Conservation (phyloP, 2,329 filamentous ascomycete genomes). For the Aspergillus pseudoglaucus region DNA sequence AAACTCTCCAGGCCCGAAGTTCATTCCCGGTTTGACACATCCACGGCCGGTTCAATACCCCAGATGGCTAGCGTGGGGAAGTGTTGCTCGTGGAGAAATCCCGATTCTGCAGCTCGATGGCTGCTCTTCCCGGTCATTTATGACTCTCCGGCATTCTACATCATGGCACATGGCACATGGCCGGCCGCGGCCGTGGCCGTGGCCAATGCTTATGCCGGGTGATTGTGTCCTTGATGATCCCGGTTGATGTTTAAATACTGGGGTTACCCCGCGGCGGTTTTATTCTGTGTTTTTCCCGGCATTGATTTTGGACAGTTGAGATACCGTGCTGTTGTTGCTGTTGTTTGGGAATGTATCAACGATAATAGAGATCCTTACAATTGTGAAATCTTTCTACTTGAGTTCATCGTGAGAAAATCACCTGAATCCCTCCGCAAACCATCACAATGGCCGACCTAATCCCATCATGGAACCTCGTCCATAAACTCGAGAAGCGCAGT, state of each 20-base stretch:
- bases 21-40: too few relatives aligned
- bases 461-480: conserved; percentile 43
- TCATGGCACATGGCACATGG: background rate
- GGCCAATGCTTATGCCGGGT: background rate
- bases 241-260: background rate
- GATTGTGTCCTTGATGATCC: background rate
- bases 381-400: too few relatives aligned
- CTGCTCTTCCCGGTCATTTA: background rate
- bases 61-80: background rate
- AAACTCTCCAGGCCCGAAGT: background rate
- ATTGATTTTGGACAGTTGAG: too few relatives aligned
- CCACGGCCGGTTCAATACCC: too few relatives aligned
- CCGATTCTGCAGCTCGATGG: background rate
- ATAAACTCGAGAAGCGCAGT: conserved; percentile 49
- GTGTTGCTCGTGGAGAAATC: background rate
- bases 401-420: background rate
- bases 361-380: too few relatives aligned
- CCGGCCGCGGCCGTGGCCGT: background rate
- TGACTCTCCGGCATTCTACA: background rate
- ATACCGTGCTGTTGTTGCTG: too few relatives aligned
- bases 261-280: background rate
- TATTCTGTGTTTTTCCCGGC: background rate
- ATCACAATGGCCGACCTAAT: conserved; percentile 33
- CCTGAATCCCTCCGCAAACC: background rate
- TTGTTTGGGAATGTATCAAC: too few relatives aligned